Conservation (phyloP, 1,284 basidiomycete species). For the Trichosporon faecale region DNA sequence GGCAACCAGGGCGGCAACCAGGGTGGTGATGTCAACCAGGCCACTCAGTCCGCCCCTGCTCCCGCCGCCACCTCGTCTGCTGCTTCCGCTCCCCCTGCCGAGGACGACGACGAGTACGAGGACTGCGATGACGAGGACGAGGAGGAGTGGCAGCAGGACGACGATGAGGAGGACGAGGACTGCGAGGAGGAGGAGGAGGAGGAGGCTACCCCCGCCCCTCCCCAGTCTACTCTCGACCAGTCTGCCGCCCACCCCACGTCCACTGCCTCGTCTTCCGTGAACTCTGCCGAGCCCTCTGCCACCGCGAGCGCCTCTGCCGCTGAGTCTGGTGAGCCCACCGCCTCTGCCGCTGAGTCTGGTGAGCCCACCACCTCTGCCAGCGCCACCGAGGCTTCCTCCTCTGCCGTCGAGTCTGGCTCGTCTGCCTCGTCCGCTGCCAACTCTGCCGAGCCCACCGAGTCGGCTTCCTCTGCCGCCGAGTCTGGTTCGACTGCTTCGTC, state of each 20-base stretch:
- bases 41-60: neutral
- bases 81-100: neutral
- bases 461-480: neutral
- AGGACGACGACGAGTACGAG: conserved; percentile 1
- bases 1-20: conserved; percentile 9
- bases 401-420: neutral
- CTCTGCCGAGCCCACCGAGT: neutral
- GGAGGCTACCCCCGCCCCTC: neutral
- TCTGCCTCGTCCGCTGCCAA: neutral
- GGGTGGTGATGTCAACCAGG: neutral
- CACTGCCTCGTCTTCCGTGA: neutral
- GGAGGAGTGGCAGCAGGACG: neutral
- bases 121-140: neutral
- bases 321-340: neutral
- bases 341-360: neutral
- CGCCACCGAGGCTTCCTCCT: neutral
- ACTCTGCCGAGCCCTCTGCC: conserved; percentile 3
- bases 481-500: conserved; percentile 1
- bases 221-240: neutral
- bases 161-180: neutral
- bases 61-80: neutral
- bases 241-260: neutral
- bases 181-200: conserved; percentile 8
- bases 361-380: neutral
- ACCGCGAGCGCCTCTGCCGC: neutral